Evolutionary conservation across 306 rosid species (phyloP), one percentile per base, ranked within the genome.

Genomic region (Senna tora): DNA sequence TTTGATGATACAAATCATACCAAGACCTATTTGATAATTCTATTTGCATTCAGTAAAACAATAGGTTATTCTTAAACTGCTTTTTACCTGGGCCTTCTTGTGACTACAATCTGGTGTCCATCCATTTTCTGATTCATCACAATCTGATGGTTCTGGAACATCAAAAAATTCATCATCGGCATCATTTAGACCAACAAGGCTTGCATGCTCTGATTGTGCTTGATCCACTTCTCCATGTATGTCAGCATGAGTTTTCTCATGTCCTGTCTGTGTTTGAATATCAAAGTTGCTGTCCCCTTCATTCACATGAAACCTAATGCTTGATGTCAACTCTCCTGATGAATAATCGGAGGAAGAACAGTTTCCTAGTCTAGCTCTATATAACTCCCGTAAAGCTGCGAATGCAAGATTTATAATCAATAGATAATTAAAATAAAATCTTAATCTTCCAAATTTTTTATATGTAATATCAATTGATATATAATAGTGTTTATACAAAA

Each of bases 91-190:
- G 49, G 75, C 56, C 75, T 53, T 83, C 51, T 68, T 83, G 58
- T 63, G 75, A 73, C 80, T 76, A 73, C 80, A 76, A 73, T 83
- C 89, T 65, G 87, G 76, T 88, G 80, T 46, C 98, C 97, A 71
- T 86, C 86, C 95, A 87, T 87, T 75, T 79, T 74, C 99, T 47
- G 77, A 82, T 17, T 80, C 85, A 45, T 84, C 89, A 59, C 25
- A 70, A 49, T 91, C 94, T 30, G 85, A 55, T 72, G 95, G 90
- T 53, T 91, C 99, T 36, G 75, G 89, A 84, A 91, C 96, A 81
- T 94, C 99, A 65, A 82, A 94, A 80, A 94, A 94, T 78, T 93
- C 92, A 73, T 89, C 92, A 74, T 85, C 93, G 10, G 81, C 81
- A 77, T 85, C 84, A 70, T 79, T 85, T 72, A 82, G 69, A 75